A percentile compares a stretch with the other conserved stretches of the same genome.
Evolutionary conservation across 73 alveolate species (phyloP).

Genomic region (Tetrahymena borealis): DNA sequence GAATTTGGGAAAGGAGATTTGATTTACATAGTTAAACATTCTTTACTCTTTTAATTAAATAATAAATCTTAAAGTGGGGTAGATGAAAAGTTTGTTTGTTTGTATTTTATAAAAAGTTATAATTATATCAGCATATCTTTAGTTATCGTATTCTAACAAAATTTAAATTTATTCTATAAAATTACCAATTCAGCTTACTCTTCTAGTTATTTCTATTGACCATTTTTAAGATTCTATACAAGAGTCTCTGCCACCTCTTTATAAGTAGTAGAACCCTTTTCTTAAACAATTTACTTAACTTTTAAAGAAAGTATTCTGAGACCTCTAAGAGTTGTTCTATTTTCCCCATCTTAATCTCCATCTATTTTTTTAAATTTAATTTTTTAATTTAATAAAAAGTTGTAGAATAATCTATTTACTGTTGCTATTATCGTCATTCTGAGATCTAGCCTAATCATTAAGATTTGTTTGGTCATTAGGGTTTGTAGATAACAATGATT

Average conservation of each 20-base stretch:
- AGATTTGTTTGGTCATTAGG: not conserved
- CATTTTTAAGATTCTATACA: not conserved
- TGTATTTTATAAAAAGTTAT: too few species aligned
- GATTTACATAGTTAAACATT: too few species aligned
- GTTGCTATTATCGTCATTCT: not conserved
- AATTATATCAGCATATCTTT: too few species aligned
- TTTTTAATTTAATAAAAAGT: not conserved
- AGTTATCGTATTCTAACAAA: not conserved
- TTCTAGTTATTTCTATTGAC: not conserved
- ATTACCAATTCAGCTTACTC: not conserved
- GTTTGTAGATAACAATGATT: not conserved
- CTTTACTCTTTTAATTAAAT: too few species aligned
- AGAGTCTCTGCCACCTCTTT: not conserved
- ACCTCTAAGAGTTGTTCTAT: not conserved
- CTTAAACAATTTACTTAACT: not conserved
- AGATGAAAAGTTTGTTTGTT: too few species aligned
- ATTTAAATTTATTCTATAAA: not conserved
- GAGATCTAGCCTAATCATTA: not conserved
- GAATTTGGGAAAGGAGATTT: too few species aligned
- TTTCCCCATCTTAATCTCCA: not conserved
- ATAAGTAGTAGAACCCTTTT: not conserved
- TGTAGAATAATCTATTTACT: not conserved
- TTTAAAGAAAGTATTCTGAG: not conserved
- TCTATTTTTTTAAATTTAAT: not conserved
- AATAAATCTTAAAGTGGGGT: too few species aligned